Evolutionary conservation across 768 basidiomycete species (phyloP).

Genomic region (Flagelloscypha sp.): DNA sequence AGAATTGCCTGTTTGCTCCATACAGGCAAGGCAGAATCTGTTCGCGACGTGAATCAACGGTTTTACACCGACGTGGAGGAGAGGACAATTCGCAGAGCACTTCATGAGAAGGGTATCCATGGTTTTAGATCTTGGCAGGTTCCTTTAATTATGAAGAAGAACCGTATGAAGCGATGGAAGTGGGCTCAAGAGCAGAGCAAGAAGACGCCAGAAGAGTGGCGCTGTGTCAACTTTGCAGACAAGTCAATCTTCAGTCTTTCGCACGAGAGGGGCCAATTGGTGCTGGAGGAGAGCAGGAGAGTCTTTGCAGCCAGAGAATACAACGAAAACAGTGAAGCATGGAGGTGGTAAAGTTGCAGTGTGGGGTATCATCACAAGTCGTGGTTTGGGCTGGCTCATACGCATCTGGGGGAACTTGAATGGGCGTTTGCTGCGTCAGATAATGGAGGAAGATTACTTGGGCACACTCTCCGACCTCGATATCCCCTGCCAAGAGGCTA

Average conservation of each 20-base stretch:
- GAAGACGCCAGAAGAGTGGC: constrained; percentile 23
- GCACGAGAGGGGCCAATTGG: constrained; percentile 23
- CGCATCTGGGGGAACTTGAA: constrained; percentile 26
- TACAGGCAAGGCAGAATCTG: constrained; percentile 6
- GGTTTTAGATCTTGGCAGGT: constrained; percentile 6
- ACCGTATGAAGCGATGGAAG: constrained; percentile 10
- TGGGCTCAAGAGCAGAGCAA: constrained; percentile 17
- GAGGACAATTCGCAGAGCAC: constrained; percentile 10
- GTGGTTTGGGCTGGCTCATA: constrained; percentile 19
- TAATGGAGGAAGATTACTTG: constrained; percentile 20
- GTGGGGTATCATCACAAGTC: constrained; percentile 25
- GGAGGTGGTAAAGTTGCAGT: constrained; percentile 28
- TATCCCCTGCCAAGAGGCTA: constrained; percentile 9
- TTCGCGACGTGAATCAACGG: constrained; percentile 11
- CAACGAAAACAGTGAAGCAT: constrained; percentile 24
- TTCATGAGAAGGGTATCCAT: constrained; percentile 8
- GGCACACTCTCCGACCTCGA: constrained; percentile 18
- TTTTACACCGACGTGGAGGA: constrained; percentile 12
- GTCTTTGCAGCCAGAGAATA: constrained; percentile 13
- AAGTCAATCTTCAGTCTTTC: constrained; percentile 26
- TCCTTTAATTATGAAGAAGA: constrained; percentile 15
- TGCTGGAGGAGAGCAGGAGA: constrained; percentile 22
- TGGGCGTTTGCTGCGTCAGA: constrained; percentile 16
- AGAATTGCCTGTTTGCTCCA: constrained; percentile 8
- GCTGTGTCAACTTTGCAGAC: constrained; percentile 22